A percentile compares a stretch with the other conserved stretches of the same genome.
Conservation (phyloP, 2,329 filamentous ascomycete genomes). For the Curvularia eragrostidis region DNA sequence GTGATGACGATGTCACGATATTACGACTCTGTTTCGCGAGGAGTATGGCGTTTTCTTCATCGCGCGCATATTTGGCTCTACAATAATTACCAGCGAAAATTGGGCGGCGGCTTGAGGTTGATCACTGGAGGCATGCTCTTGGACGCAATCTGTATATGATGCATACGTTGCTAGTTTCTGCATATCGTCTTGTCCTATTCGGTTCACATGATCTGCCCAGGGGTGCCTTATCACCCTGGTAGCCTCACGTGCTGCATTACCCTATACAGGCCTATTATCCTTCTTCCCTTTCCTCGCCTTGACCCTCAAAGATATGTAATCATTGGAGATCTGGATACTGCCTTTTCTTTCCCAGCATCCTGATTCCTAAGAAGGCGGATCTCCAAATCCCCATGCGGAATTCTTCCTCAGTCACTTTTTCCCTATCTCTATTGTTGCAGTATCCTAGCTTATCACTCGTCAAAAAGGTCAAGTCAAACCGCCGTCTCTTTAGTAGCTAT, state of each 20-base stretch:
- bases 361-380: too few species aligned
- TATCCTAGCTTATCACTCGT: background rate
- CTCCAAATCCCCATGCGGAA: too few species aligned
- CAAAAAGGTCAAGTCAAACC: background rate
- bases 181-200: background rate
- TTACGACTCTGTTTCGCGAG: conserved; percentile 1
- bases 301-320: background rate
- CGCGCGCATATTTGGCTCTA: background rate
- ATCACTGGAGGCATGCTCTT: background rate
- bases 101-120: background rate
- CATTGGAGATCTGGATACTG: background rate
- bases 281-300: background rate
- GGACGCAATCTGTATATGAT: background rate
- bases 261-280: background rate
- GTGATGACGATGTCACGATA: conserved; percentile 4
- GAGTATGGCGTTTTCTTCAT: conserved; percentile 12
- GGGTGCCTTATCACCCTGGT: background rate
- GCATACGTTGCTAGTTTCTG: background rate
- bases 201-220: background rate
- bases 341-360: background rate
- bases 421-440: background rate
- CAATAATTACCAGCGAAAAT: background rate
- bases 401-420: background rate
- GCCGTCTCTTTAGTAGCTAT: background rate
- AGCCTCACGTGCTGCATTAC: background rate